Base-by-base conservation (phyloP, 2,329 filamentous ascomycete genomes). In the Chaetomiaceae sp. region DNA sequence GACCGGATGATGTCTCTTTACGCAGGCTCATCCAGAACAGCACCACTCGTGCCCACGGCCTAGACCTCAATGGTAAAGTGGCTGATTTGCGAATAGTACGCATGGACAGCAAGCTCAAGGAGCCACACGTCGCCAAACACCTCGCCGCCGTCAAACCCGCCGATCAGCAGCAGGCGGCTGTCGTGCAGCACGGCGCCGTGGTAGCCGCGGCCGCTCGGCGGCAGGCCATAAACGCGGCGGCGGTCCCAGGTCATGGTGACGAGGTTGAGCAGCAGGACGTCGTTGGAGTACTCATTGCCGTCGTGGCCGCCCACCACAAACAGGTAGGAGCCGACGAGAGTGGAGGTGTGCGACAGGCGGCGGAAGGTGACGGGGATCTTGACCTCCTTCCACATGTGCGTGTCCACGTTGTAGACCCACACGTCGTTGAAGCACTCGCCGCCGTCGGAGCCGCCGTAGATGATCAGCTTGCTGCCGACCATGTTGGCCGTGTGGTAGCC, bases 241-340 rank as follows among this genome's bases (percentile, higher is more conserved):
- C 73, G 75, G 60, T 86, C 82, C 82, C 82, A 86, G n/a, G 79
- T 75, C 82, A 86, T 85, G 33, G 80, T 85, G 27, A 85, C 81
- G 6, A 86, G 70, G 60, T 86, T 86, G 26, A 86, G 70, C 41
- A 85, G 68, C 47, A 86, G 68, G 38, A 86, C 77, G 55, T 86
- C 81, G 64, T 83, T 83, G 47, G 74, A 79, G 65, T 86, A 86
- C 60, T 84, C 81, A 58, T 74, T 76, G 38, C 82, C 82, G 61
- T 86, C 82, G 64, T 86, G 82, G 20, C 82, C 82, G 37, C 82
- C 82, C 11, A 86, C 73, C 15, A 86, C 78, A 54, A 86, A 86
- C 1, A 86, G 71, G 58, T 84, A 86, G 4, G 78, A 83, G 14
- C 82, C 82, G 12, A 86, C 80, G 34, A 85, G 76, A 15, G 81